Evolutionary conservation across 768 basidiomycete genomes (phyloP).

Genomic region (Hygrophoropsis aurantiaca): DNA sequence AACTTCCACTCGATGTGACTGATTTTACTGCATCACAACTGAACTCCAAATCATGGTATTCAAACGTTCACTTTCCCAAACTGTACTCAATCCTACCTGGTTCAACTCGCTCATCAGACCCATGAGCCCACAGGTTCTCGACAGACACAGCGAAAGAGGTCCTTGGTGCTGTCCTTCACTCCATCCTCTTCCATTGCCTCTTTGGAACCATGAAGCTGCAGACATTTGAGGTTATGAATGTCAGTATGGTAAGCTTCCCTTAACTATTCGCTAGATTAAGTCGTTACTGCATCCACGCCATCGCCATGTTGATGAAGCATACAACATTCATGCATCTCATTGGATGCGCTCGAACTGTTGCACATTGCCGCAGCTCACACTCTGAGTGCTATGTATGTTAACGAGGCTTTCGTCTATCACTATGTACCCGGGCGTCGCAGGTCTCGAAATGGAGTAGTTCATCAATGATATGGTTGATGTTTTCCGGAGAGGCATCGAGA

Average conservation of each 20-base stretch:
- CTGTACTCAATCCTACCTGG: no score
- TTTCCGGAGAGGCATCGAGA: constrained; percentile 79
- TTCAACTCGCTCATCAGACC: no score
- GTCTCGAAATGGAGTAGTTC: constrained; percentile 67
- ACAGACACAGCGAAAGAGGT: constrained; percentile 73
- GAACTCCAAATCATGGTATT: no score
- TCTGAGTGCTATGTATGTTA: no score
- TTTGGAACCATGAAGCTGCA: constrained; percentile 79
- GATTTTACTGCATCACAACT: no score
- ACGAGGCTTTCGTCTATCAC: no score
- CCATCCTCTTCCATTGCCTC: constrained; percentile 79
- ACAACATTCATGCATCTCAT: no score
- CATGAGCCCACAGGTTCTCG: constrained; percentile 68
- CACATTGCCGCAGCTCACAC: no score
- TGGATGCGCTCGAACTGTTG: no score
- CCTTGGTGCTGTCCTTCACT: constrained; percentile 73
- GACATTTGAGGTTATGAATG: constrained; percentile 77
- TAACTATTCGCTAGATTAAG: not conserved
- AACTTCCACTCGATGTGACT: no score
- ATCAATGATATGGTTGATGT: constrained; percentile 74
- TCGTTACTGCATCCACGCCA: no score
- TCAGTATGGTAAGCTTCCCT: constrained; percentile 66
- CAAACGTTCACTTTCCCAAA: no score
- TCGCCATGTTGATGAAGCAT: not conserved
- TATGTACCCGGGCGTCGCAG: constrained; percentile 72